These are phyloP conservation scores for Urostyla sp. DNA, from an alignment of 73 alveolate genomes.

Conservation along the genomic window DNA sequence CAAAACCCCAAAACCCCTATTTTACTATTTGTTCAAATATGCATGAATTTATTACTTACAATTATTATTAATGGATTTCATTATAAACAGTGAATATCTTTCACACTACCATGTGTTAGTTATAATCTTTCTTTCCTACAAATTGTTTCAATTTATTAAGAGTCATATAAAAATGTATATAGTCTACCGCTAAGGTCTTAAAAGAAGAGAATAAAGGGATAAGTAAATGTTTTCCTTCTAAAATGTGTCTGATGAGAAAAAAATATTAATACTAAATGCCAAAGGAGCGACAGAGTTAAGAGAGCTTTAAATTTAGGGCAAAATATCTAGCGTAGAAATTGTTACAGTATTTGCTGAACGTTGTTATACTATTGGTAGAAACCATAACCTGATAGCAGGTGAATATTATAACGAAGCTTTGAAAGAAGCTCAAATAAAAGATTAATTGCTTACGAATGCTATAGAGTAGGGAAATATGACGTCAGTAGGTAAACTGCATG, in stretches of 20 bases:
- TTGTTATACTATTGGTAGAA: constrained; percentile 25
- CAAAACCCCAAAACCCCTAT: too few species aligned
- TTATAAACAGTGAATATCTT: too few species aligned
- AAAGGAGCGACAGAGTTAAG: constrained; percentile 40
- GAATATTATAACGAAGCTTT: constrained; percentile 39
- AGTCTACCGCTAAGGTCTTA: too few species aligned
- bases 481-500: constrained; percentile 58
- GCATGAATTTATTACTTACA: too few species aligned
- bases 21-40: too few species aligned
- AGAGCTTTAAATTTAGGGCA: constrained; percentile 6
- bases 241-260: background rate
- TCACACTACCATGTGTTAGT: too few species aligned
- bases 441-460: background rate
- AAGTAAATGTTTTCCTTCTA: too few species aligned
- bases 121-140: too few species aligned
- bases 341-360: constrained; percentile 1
- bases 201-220: too few species aligned
- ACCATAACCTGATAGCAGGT: constrained; percentile 7
- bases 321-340: constrained; percentile 12
- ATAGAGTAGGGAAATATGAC: background rate
- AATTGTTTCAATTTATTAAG: too few species aligned
- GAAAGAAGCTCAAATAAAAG: constrained; percentile 20
- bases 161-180: too few species aligned
- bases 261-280: background rate
- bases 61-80: too few species aligned